Conservation (phyloP, 2,329 filamentous ascomycete genomes). For the Phaeosphaeriaceae sp. region DNA sequence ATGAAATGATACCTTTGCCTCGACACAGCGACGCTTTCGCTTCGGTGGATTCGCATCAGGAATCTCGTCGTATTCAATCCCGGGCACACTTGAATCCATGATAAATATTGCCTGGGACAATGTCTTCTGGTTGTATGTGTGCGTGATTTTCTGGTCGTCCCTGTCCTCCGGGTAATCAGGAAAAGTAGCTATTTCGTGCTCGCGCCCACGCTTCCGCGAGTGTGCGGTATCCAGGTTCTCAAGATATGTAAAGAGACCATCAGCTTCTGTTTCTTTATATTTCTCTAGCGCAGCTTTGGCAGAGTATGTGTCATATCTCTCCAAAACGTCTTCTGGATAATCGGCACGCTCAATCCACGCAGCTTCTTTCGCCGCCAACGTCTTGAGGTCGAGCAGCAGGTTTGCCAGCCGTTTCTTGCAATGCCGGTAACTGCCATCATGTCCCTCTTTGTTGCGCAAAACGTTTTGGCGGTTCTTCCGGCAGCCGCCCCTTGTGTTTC, state of each 20-base stretch:
- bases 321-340: neutral
- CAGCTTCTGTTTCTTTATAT: neutral
- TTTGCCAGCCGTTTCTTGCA: neutral
- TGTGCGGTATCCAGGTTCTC: neutral
- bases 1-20: conserved; percentile 4
- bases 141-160: neutral
- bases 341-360: no score
- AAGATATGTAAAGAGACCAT: neutral
- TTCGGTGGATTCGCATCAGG: neutral
- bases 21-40: conserved; percentile 8
- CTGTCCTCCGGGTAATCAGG: neutral
- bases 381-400: neutral
- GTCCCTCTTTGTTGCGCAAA: neutral
- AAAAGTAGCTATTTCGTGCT: neutral
- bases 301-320: neutral
- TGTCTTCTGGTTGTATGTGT: neutral
- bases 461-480: neutral
- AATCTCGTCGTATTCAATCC: neutral
- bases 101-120: neutral
- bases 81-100: neutral
- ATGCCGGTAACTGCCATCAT: neutral
- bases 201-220: neutral
- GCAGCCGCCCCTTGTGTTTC: neutral
- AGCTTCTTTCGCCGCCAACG: neutral
- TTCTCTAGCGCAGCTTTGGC: neutral